These are phyloP conservation scores for Phytophthora pisi DNA, from an alignment of 352 stramenopile genomes.

Conservation along the genomic window DNA sequence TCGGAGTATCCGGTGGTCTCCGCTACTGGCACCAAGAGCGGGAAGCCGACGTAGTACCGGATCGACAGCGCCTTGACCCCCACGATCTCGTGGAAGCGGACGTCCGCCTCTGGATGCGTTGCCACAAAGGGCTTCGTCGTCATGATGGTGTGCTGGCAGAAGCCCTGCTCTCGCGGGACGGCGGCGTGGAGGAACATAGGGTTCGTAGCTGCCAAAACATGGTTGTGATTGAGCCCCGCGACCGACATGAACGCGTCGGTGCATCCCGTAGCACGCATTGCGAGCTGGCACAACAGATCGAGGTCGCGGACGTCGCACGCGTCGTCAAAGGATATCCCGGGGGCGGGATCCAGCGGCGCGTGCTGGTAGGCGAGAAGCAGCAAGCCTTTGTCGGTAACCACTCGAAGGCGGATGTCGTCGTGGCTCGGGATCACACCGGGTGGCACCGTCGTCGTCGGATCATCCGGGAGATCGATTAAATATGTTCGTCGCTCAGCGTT, in stretches of 20 bases:
- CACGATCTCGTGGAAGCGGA: conserved; percentile 41
- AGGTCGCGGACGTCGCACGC: conserved; percentile 31
- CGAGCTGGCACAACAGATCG: conserved; percentile 40
- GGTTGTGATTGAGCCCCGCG: conserved; percentile 40
- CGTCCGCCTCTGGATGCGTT: conserved; percentile 39
- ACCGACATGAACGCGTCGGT: conserved; percentile 37
- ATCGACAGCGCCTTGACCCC: conserved; percentile 24
- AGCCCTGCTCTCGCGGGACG: conserved; percentile 36
- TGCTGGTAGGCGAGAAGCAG: conserved; percentile 37
- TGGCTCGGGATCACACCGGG: conserved; percentile 35
- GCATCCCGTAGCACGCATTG: conserved; percentile 31
- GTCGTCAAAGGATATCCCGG: conserved; percentile 17
- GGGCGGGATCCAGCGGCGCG: conserved; percentile 16
- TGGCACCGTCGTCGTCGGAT: conserved; percentile 22
- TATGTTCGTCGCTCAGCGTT: conserved; percentile 46
- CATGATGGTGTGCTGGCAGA: conserved; percentile 50
- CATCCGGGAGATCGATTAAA: conserved; percentile 35
- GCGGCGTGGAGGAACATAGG: conserved; percentile 24
- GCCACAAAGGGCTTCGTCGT: conserved; percentile 34
- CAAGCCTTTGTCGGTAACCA: conserved; percentile 34
- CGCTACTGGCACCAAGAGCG: conserved; percentile 22
- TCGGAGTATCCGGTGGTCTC: background rate
- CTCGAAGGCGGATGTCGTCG: conserved; percentile 31
- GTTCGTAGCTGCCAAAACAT: conserved; percentile 37
- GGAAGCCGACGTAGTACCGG: conserved; percentile 48